These are phyloP conservation scores for Mrakia blollopis DNA, from an alignment of 768 basidiomycete genomes.

Conservation along the genomic window DNA sequence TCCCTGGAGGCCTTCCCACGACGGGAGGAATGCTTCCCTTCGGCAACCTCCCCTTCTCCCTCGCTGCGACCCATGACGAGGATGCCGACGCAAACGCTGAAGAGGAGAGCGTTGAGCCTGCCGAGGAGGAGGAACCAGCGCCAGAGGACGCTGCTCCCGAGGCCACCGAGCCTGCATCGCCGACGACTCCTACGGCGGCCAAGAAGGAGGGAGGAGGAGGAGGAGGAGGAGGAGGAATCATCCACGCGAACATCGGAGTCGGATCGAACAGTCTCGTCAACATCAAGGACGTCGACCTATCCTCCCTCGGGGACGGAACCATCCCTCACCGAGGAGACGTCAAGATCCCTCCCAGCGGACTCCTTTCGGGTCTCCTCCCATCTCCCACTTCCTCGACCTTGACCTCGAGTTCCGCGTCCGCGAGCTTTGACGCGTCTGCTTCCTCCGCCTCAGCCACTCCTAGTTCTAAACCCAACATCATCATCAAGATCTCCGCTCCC, in stretches of 20 bases:
- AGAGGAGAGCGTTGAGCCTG: neutral
- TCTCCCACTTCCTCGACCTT: neutral
- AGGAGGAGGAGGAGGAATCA: too few species aligned
- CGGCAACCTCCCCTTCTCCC: neutral
- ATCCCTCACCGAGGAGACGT: conserved; percentile 1
- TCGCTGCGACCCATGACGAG: neutral
- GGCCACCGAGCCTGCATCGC: neutral
- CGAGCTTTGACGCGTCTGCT: neutral
- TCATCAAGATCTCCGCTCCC: neutral
- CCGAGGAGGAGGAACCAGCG: neutral
- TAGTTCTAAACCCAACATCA: neutral
- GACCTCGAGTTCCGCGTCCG: neutral
- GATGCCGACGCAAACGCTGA: neutral
- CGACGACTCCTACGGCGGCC: neutral
- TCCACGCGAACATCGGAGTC: neutral
- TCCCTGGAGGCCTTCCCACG: neutral
- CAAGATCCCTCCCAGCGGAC: neutral
- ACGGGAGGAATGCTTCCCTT: neutral
- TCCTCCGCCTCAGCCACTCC: neutral
- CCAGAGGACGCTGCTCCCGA: too few species aligned
- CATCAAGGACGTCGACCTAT: neutral
- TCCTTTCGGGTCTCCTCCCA: neutral
- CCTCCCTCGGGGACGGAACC: neutral
- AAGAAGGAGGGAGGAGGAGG: too few species aligned
- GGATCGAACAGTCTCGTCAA: neutral